Evolutionary conservation across 345 rosid species (phyloP), one percentile per base, ranked within the genome.

Genomic region (Populus tremula): DNA sequence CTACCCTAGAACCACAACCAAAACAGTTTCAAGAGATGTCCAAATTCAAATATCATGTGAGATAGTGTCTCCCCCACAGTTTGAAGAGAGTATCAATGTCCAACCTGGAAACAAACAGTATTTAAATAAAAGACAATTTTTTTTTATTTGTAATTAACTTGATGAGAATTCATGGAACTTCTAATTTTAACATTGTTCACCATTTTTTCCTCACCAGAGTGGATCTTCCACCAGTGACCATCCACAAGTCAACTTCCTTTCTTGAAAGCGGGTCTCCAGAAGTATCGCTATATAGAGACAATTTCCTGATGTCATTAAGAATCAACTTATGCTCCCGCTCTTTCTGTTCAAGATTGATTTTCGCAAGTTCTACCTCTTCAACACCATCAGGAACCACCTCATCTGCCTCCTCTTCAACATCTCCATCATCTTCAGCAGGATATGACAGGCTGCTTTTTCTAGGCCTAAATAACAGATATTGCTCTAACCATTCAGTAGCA

Each of bases 381-480:
- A 91, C 97, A 76, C 98, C 99, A 78, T 91, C 92, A 70, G 99
- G 99, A 82, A 93, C 99, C 80, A 96, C 90, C 81, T 90, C 99
- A 81, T 93, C 96, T 69, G 99, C 97, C 89, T 92, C 98, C 85
- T 96, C 99, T 81, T 89, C 98, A 80, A 96, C 88, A 86, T 93
- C 98, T 72, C 91, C 98, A 77, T 91, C 99, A 80, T 91, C 99
- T 88, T 96, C 99, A 73, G 89, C 84, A 65, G 93, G 95, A 86
- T 82, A 91, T 50, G 97, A 89, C 74, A 96, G 85, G 82, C 97
- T 90, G 86, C 94, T 92, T 86, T 88, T 91, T 75, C 93, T 91
- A 80, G 98, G 98, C 95, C 98, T 96, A 86, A 77, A 81, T 80
- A 68, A 65, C 76, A 86, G 20, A 78, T 20, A 69, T 69, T 31